phyloP scores from a whole-genome alignment of 345 rosid species.

The Triadica sebifera region DNA sequence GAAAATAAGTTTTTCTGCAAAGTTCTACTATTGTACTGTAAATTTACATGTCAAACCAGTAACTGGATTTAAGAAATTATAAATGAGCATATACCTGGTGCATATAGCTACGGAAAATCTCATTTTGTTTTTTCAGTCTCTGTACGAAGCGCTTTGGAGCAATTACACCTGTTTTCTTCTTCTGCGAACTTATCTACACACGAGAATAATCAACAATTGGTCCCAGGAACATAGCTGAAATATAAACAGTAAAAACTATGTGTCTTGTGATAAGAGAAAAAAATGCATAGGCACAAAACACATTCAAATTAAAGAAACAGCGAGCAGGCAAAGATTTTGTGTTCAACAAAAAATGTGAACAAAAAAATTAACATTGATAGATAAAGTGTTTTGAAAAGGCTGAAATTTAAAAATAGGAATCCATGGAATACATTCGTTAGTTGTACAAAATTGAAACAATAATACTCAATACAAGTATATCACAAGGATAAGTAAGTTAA shows the following conservation, averaged over 20 bases:
- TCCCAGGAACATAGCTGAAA: slow-evolving; percentile 8
- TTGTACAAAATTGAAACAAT: too few relatives aligned
- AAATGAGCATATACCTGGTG: slow-evolving; percentile 67
- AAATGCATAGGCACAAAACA: not conserved
- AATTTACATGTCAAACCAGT: not conserved
- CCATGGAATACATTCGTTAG: not conserved
- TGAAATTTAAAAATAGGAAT: not conserved
- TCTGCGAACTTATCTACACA: slow-evolving; percentile 88
- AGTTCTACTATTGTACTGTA: not conserved
- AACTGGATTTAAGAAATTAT: not conserved
- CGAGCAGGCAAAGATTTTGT: not conserved
- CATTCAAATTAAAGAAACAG: not conserved
- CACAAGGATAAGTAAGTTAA: not conserved
- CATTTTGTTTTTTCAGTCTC: slow-evolving; percentile 98
- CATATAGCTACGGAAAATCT: slow-evolving; percentile 98
- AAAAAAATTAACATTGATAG: not conserved
- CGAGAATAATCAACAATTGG: slow-evolving; percentile 21
- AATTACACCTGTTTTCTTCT: slow-evolving; percentile 99
- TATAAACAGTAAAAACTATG: slow-evolving; percentile 7
- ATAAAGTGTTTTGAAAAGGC: not conserved
- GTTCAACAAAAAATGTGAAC: not conserved
- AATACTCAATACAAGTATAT: not conserved
- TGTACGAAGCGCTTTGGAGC: slow-evolving; percentile 98
- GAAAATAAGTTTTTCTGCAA: not conserved
- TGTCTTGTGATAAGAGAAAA: not conserved